Base-by-base conservation (phyloP, 2,329 filamentous ascomycete species). In the Fusarium sp. region DNA sequence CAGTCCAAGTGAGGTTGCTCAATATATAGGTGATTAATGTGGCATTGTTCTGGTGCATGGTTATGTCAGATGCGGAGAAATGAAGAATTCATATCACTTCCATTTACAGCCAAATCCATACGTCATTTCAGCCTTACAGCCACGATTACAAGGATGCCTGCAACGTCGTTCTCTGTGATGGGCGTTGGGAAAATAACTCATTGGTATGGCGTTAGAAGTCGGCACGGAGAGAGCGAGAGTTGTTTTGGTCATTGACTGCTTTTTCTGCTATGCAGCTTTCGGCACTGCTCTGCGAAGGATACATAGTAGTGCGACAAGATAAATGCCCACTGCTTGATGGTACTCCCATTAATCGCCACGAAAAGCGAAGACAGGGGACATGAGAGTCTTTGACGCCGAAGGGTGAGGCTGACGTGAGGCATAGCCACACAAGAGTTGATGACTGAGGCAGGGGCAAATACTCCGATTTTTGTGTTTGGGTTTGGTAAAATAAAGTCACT, bases 1-100 rank as follows among this genome's bases (percentile, higher is more conserved):
- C 4, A 3, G 5, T 26, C 2, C 0, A 8, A 8, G 2, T 26
- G 12, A 17, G 23, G 4, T 26, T 23, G 9, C 2, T 18, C 12
- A 15, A 26, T 27, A n/a, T 27, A 26, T 26, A 32, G 2, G n/a
- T 15, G 5, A 26, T 11, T 5, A 30, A 7, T 8, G 27, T 30
- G 17, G 32, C 3, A 5, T 48, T 5, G 4, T 7, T 11, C 8
- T 6, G 11, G 11, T 20, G 8, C n/a, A 12, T 41, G 30, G 10
- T 46, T 10, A 9, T 2, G 38, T 33, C 40, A 48, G 38, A 55
- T 10, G n/a, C 7, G 52, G 52, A 55, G 52, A 23, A 26, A n/a
- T 12, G 4, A n/a, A 23, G 30, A 23, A 23, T 5, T 55, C 38
- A 5, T 8, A 46, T 48, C 40, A 55, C 20, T 48, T 55, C 27